phyloP scores from a whole-genome alignment of 1,284 basidiomycete genomes.

The Calocybe gambosa region DNA sequence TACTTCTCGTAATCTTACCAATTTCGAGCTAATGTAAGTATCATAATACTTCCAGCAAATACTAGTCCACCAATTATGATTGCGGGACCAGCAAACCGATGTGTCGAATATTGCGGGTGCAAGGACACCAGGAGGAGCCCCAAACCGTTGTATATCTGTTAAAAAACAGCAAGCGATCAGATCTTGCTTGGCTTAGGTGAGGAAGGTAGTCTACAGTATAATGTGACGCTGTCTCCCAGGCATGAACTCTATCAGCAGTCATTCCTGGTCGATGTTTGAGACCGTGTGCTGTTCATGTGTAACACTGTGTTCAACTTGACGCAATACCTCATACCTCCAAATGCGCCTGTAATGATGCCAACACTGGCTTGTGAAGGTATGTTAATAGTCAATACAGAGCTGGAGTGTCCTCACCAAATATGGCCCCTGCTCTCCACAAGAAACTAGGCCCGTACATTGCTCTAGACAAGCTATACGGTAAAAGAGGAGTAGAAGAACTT shows the following conservation, averaged over 20 bases:
- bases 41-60: slow-evolving; percentile 72
- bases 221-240: slow-evolving; percentile 58
- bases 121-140: slow-evolving; percentile 66
- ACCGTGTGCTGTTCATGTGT: slow-evolving; percentile 40
- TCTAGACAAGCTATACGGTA: slow-evolving; percentile 13
- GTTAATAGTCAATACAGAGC: not conserved
- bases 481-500: slow-evolving; percentile 23
- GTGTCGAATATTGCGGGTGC: slow-evolving; percentile 60
- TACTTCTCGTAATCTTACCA: slow-evolving; percentile 29
- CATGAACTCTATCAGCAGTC: slow-evolving; percentile 45
- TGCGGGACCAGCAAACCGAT: slow-evolving; percentile 67
- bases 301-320: not conserved
- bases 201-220: slow-evolving; percentile 48
- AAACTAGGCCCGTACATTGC: slow-evolving; percentile 18
- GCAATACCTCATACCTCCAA: slow-evolving; percentile 37
- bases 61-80: slow-evolving; percentile 56
- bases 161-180: not conserved
- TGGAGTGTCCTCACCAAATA: slow-evolving; percentile 21
- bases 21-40: slow-evolving; percentile 53
- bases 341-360: slow-evolving; percentile 63
- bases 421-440: slow-evolving; percentile 37
- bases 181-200: not conserved
- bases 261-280: slow-evolving; percentile 45
- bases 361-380: slow-evolving; percentile 34
- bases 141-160: slow-evolving; percentile 75